Evolutionary conservation across 1,139 yeast genomes (phyloP).

Genomic region (Blastobotrys arbuscula): DNA sequence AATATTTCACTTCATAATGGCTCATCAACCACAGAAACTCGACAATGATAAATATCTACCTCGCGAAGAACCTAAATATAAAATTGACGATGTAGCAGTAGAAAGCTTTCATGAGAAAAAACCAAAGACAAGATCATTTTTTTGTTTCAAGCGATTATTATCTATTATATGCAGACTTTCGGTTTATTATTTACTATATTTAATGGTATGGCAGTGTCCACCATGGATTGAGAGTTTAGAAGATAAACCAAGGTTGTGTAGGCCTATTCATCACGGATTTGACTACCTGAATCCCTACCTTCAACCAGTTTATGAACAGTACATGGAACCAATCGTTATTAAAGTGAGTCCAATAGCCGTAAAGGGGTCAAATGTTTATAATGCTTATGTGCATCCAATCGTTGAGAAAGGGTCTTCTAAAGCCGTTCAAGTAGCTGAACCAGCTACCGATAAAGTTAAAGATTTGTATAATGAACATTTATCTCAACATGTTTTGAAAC

Average conservation of each 20-base stretch:
- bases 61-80: no score
- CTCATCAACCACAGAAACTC: no score
- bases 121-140: background rate
- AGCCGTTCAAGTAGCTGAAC: conserved; percentile 14
- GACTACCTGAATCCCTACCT: conserved; percentile 19
- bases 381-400: conserved; percentile 19
- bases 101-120: no score
- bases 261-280: conserved; percentile 21
- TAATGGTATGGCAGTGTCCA: conserved; percentile 29
- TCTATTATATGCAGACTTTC: conserved; percentile 16
- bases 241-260: conserved; percentile 23
- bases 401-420: conserved; percentile 11
- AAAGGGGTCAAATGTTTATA: conserved; percentile 18
- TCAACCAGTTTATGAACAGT: conserved; percentile 19
- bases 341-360: conserved; percentile 20
- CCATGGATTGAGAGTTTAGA: conserved; percentile 15
- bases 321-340: conserved; percentile 23
- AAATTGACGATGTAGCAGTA: no score
- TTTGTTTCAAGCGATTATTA: background rate
- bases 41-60: no score
- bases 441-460: conserved; percentile 15
- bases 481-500: conserved; percentile 13
- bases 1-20: no score
- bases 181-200: conserved; percentile 26
- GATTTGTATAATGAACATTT: conserved; percentile 15